phyloP scores from a whole-genome alignment of 495 filamentous ascomycete genomes.

The Copromyces sp. region DNA sequence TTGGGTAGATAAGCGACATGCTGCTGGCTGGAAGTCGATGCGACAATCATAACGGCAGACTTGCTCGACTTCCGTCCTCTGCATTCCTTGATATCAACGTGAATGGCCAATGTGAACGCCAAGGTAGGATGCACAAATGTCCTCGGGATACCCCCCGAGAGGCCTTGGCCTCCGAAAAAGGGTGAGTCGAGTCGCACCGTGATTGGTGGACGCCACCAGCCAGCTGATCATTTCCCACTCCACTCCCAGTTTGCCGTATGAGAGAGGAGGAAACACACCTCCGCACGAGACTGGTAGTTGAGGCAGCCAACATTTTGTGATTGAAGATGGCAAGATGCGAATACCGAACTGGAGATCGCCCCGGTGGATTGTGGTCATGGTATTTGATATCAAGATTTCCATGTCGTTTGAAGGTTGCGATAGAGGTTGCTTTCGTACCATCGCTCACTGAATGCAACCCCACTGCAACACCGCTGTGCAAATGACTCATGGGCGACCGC shows the following conservation, averaged over 20 bases:
- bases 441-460: not conserved
- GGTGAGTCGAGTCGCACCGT: constrained; percentile 9
- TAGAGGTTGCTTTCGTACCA: not conserved
- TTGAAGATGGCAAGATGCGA: not conserved
- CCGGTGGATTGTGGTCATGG: not conserved
- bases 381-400: not conserved
- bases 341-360: not conserved
- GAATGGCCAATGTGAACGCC: not conserved
- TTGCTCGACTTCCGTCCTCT: not conserved
- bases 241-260: not conserved
- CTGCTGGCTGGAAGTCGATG: not conserved
- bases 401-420: not conserved
- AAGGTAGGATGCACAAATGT: constrained; percentile 6
- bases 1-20: not conserved
- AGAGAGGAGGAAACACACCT: not conserved
- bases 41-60: not conserved
- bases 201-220: constrained; percentile 17
- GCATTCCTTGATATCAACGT: not conserved
- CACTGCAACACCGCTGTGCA: not conserved
- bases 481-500: not conserved
- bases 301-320: not conserved
- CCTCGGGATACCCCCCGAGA: constrained; percentile 14
- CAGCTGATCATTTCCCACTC: constrained; percentile 19
- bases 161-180: constrained; percentile 16
- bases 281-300: not conserved